Conservation (phyloP, 805 yeast genomes). For the Hanseniaspora thailandica region DNA sequence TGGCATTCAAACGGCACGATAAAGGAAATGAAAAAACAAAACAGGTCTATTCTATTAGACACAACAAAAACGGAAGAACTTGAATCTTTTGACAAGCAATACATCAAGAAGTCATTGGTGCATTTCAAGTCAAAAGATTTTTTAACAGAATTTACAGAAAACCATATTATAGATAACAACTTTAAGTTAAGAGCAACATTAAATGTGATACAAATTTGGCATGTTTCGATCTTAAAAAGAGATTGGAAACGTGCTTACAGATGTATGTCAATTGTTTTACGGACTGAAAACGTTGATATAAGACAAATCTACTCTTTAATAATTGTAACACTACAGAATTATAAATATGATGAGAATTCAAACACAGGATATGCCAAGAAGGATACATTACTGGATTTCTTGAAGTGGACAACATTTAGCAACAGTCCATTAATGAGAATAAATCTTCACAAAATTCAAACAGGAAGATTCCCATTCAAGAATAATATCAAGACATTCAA, state of each 20-base stretch:
- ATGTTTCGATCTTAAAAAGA: slow-evolving; percentile 35
- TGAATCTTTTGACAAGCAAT: slow-evolving; percentile 5
- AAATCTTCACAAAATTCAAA: slow-evolving; percentile 1
- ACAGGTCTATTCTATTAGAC: neutral
- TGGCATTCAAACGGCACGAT: neutral
- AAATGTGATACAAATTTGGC: slow-evolving; percentile 35
- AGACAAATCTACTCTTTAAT: slow-evolving; percentile 56
- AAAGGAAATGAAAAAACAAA: slow-evolving; percentile 7
- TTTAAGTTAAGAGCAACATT: slow-evolving; percentile 16
- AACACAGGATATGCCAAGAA: neutral
- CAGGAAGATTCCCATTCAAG: slow-evolving; percentile 8
- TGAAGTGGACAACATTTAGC: neutral
- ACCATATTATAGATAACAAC: neutral
- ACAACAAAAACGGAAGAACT: slow-evolving; percentile 6
- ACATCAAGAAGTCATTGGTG: neutral
- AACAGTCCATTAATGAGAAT: slow-evolving; percentile 2
- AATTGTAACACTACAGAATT: slow-evolving; percentile 36
- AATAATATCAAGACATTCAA: slow-evolving; percentile 8
- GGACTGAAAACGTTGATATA: slow-evolving; percentile 41
- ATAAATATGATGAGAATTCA: neutral
- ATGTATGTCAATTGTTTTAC: slow-evolving; percentile 38
- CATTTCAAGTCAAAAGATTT: slow-evolving; percentile 8
- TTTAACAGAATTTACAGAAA: slow-evolving; percentile 8
- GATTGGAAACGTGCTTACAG: slow-evolving; percentile 49
- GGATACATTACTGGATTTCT: slow-evolving; percentile 1